Percentiles rank a stretch among this genome's conserved stretches.
These are phyloP conservation scores for Echites panduratus DNA, from an alignment of 257 asterid genomes.

Conservation along the genomic window DNA sequence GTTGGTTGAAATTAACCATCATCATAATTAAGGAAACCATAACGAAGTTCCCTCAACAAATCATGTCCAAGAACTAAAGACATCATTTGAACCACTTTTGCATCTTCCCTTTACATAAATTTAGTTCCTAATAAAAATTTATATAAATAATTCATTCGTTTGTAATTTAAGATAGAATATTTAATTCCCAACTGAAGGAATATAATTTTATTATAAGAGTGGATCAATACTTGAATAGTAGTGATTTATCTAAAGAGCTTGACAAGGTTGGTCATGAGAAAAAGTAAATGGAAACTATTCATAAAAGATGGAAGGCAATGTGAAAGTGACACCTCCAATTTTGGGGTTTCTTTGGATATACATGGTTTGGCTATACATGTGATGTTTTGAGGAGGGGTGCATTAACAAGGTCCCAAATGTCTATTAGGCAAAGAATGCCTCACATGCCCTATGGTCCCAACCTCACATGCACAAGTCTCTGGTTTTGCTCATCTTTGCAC, in stretches of 20 bases:
- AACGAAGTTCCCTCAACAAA: too few relatives aligned
- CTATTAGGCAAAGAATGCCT: slow-evolving; percentile 17
- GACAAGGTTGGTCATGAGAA: not conserved
- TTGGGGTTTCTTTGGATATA: slow-evolving; percentile 18
- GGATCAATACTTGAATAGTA: too few relatives aligned
- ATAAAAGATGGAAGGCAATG: slow-evolving; percentile 8
- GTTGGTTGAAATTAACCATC: not conserved
- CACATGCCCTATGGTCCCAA: slow-evolving; percentile 44
- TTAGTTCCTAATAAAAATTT: too few relatives aligned
- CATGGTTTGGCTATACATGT: slow-evolving; percentile 43
- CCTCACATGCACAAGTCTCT: slow-evolving; percentile 41
- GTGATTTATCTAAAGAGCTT: too few relatives aligned
- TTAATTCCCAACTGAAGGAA: too few relatives aligned
- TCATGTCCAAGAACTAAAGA: too few relatives aligned
- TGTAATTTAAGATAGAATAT: too few relatives aligned
- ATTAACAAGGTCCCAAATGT: slow-evolving; percentile 30
- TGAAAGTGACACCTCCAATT: slow-evolving; percentile 32
- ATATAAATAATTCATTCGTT: too few relatives aligned
- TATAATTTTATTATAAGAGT: too few relatives aligned
- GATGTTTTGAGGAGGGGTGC: slow-evolving; percentile 26
- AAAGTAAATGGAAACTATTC: not conserved
- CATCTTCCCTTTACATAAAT: too few relatives aligned
- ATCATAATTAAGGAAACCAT: slow-evolving; percentile 6
- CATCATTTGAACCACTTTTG: too few relatives aligned
- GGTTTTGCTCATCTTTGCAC: slow-evolving; percentile 5